phyloP scores from a whole-genome alignment of 2,329 filamentous ascomycete genomes.

The Apiospora rasikravindrae region DNA sequence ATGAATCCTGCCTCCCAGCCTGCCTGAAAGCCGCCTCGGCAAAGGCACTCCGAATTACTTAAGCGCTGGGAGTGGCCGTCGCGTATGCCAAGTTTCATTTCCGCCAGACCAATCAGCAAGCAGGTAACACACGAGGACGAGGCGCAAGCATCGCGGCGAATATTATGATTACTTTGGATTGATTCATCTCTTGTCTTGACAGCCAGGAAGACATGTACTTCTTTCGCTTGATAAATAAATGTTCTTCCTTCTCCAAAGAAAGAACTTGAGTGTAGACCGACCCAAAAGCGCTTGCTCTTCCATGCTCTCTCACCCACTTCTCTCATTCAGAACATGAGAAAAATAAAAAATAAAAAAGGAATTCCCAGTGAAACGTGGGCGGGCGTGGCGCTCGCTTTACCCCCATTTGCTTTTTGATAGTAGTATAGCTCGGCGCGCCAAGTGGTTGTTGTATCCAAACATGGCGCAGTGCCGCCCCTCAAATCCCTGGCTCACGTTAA shows the following conservation, averaged over 20 bases:
- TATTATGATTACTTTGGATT: constrained; percentile 12
- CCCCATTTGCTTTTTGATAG: constrained; percentile 15
- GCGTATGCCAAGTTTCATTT: background rate
- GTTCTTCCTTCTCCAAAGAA: background rate
- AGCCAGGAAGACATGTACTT: background rate
- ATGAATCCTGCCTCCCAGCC: background rate
- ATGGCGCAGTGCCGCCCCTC: background rate
- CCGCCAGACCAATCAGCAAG: constrained; percentile 2
- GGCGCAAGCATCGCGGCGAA: too few relatives aligned
- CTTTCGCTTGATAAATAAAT: background rate
- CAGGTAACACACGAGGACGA: background rate
- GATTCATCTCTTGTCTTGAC: background rate
- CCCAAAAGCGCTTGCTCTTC: constrained; percentile 9
- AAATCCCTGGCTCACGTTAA: background rate
- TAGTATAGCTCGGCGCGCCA: background rate
- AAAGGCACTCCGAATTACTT: background rate
- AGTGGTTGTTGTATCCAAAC: constrained; percentile 6
- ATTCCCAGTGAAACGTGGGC: background rate
- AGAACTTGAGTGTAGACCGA: background rate
- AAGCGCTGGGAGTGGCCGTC: background rate
- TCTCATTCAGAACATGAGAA: background rate
- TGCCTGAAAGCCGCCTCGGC: background rate
- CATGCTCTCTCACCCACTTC: background rate
- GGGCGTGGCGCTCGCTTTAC: background rate
- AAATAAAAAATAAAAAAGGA: background rate